Percentiles rank a stretch among this genome's conserved stretches.
phyloP scores from a whole-genome alignment of 129 eudicot genomes.

The Oenanthe sinensis region DNA sequence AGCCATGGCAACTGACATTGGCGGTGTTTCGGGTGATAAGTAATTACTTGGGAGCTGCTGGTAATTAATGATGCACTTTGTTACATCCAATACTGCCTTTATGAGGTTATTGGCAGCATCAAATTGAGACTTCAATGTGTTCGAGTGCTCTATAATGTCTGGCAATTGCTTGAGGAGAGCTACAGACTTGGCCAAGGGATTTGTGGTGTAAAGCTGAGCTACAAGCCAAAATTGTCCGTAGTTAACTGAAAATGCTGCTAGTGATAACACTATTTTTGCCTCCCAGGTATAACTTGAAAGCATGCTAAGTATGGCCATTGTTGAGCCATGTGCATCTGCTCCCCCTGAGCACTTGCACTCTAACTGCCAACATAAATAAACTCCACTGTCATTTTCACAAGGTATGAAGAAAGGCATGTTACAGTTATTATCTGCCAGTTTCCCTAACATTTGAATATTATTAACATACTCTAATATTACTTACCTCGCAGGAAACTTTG shows the following conservation, averaged over 20 bases:
- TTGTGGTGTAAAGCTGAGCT: constrained; percentile 44
- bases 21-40: constrained; percentile 56
- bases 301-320: constrained; percentile 61
- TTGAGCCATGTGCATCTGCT: constrained; percentile 56
- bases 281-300: constrained; percentile 80
- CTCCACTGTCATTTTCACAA: background rate
- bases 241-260: constrained; percentile 71
- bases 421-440: background rate
- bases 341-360: constrained; percentile 82
- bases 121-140: constrained; percentile 50
- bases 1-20: constrained; percentile 42
- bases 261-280: constrained; percentile 60
- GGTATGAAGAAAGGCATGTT: background rate
- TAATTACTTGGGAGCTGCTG: constrained; percentile 57
- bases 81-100: constrained; percentile 54
- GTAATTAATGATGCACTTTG: constrained; percentile 61
- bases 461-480: background rate
- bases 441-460: background rate
- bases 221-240: constrained; percentile 88
- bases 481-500: constrained; percentile 76
- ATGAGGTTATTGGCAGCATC: constrained; percentile 54
- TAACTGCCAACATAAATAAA: constrained; percentile 39
- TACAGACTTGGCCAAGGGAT: constrained; percentile 76
- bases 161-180: constrained; percentile 71
- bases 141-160: constrained; percentile 49